Evolutionary conservation across 1,284 basidiomycete genomes (phyloP), one percentile per base, ranked within the genome.

Genomic region (Fomitopsis betulina): DNA sequence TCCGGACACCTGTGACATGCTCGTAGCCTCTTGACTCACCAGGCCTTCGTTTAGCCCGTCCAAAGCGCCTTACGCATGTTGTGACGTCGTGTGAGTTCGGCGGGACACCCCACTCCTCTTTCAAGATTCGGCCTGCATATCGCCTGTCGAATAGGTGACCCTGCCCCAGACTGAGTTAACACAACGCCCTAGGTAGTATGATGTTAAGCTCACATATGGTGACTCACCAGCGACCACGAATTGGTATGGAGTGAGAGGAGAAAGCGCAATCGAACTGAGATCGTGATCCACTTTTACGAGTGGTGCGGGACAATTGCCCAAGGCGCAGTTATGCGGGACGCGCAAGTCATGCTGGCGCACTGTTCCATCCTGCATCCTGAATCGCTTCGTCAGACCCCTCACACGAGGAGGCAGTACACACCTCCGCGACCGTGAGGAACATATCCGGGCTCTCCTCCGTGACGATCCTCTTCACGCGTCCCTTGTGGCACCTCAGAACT

Each of bases 131-230:
- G 8, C 86, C 84, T 17, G 83, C 74, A 71, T 94, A 89, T 56
- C 95, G 82, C 55, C 95, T 81, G 71, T 98, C 95, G 67, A 93
- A 96, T 1, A 98, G 80, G 72, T 90, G 94, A 1, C 91, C 94
- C 85, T 94, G 66, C 6, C 32, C 5, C 62, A 40, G 32, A 35
- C 12, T 33, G 1, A 42, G 19, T 17, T 37, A 32, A 35, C 15
- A 8, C 15, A 13, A 25, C 27, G 7, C 21, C 3, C 19, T 17
- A 21, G 21, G 25, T 37, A 19, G 8, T 5, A 35, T 2, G 13
- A n/a, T 7, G 15, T 5, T 56, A 53, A 19, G 75, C 85, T 61
- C 63, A 89, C 90, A 68, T 82, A 86, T 37, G 83, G 80, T 0
- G 85, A 82, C 60, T 86, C 83, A 35, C 90, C 90, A 10, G 86